Base-by-base conservation (phyloP, 2,329 filamentous ascomycete species). In the Fusarium protoensiforme region DNA sequence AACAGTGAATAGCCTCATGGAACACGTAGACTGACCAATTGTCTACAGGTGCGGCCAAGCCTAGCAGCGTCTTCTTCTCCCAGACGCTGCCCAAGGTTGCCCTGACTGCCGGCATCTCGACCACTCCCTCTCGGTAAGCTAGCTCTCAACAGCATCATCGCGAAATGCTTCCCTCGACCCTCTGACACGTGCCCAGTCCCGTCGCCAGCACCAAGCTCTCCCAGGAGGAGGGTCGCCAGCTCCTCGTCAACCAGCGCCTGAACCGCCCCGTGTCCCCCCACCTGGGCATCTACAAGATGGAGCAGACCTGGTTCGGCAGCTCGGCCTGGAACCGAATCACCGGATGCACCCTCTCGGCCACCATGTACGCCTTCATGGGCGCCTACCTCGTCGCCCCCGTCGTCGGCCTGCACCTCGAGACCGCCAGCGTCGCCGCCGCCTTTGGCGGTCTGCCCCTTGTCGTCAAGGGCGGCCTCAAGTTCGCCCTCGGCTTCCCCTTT, bases 251-350 rank as follows among this genome's bases (percentile, higher is more conserved):
- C 80, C 95, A 98, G 87, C 95, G 95, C 79, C 88, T 92, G 64
- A 84, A 88, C 80, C 95, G 95, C 61, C 95, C 95, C 81, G 88
- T 98, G 78, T 89, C 94, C 53, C 95, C 95, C 64, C 95, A 98
- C 82, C 90, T 98, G 72, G 82, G 85, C 80, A 95, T 97, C 89
- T 98, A 98, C 91, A 89, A 91, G 83, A 90, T 92, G 68, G 91
- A 94, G 83, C 93, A 98, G 85, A 96, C 94, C 78, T 98, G 92
- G 92, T 92, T 94, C 83, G 88, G 88, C 76, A 92, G 91, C 77
- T 91, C 87, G 66, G 87, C 88, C 75, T 88, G 94, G 84, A 93
- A 95, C 86, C 94, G 95, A 79, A 91, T 98, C 85, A 96, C 94
- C n/a, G 95, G 94, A 78, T 85, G 88, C 80, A 83, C 88, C 68